A percentile compares a stretch with the other conserved stretches of the same genome.
phyloP scores from a whole-genome alignment of 2,329 filamentous ascomycete genomes.

The Stemphylium vesicarium region DNA sequence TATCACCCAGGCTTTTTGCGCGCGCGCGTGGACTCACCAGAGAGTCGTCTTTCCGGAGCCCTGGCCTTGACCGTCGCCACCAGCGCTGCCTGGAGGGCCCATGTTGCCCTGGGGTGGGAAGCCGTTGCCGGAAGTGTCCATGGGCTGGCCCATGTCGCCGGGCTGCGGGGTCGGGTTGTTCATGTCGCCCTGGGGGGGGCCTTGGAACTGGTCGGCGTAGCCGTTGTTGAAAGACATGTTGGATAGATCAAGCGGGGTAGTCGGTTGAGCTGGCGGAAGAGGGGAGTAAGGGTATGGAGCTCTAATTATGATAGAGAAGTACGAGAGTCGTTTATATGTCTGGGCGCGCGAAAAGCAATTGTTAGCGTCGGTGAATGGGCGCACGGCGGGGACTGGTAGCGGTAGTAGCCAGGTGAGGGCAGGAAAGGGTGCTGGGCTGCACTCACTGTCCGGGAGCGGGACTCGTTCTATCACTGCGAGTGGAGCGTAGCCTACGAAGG shows the following conservation, averaged over 20 bases:
- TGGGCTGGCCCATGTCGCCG: slow-evolving; percentile 61
- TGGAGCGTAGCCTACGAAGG: slow-evolving; percentile 21
- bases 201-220: slow-evolving; percentile 64
- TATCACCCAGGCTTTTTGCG: background rate
- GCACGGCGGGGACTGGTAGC: slow-evolving; percentile 17
- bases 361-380: slow-evolving; percentile 38
- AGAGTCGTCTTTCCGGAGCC: slow-evolving; percentile 60
- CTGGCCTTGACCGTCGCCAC: slow-evolving; percentile 45
- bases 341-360: slow-evolving; percentile 23
- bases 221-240: slow-evolving; percentile 72
- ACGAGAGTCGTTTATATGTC: slow-evolving; percentile 30
- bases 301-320: slow-evolving; percentile 41
- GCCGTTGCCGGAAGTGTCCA: slow-evolving; percentile 60
- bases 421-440: slow-evolving; percentile 22
- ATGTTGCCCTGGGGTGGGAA: slow-evolving; percentile 58
- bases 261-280: slow-evolving; percentile 15
- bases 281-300: slow-evolving; percentile 31
- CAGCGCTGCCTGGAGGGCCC: slow-evolving; percentile 49
- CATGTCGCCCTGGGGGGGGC: slow-evolving; percentile 61
- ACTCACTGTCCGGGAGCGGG: slow-evolving; percentile 36
- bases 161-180: slow-evolving; percentile 57
- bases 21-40: slow-evolving; percentile 50
- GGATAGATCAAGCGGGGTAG: slow-evolving; percentile 31
- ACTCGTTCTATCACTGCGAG: slow-evolving; percentile 20
- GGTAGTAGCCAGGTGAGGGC: slow-evolving; percentile 13